A percentile compares a stretch with the other conserved stretches of the same genome.
Conservation (phyloP, 345 rosid species). For the Citrus australasica region DNA sequence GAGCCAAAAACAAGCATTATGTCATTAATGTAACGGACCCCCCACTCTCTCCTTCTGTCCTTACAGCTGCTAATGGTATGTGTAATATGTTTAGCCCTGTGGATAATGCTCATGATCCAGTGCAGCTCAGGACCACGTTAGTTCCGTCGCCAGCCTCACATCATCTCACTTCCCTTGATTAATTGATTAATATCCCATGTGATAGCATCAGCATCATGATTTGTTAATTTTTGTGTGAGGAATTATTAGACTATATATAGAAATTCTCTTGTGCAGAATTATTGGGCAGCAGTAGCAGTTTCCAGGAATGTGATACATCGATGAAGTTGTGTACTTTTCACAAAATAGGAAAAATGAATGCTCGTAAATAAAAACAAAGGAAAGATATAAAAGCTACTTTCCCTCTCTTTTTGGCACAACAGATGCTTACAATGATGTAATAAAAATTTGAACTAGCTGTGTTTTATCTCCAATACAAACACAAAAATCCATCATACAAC, state of each 20-base stretch:
- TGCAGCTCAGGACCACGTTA: neutral
- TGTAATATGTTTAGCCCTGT: neutral
- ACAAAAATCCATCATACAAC: too few relatives aligned
- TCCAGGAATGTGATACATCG: neutral
- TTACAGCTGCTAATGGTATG: neutral
- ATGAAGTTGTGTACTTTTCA: neutral
- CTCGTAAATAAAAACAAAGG: neutral
- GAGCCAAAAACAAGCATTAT: conserved; percentile 7
- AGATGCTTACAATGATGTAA: too few relatives aligned
- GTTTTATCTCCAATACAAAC: too few relatives aligned
- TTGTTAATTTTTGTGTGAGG: too few relatives aligned
- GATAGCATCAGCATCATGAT: neutral
- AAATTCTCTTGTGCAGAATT: neutral
- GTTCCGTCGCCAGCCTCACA: neutral
- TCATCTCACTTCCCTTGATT: neutral
- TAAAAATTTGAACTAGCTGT: too few relatives aligned
- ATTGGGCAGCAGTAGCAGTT: neutral
- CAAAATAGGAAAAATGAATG: too few relatives aligned
- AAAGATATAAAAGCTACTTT: neutral
- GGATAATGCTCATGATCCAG: neutral
- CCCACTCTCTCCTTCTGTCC: neutral
- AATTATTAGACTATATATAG: neutral
- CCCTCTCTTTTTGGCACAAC: too few relatives aligned
- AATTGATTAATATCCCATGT: neutral
- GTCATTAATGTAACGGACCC: conserved; percentile 5